A percentile compares a stretch with the other conserved stretches of the same genome.
Conservation (phyloP, 2,329 filamentous ascomycete genomes). For the Colletotrichum sp. region DNA sequence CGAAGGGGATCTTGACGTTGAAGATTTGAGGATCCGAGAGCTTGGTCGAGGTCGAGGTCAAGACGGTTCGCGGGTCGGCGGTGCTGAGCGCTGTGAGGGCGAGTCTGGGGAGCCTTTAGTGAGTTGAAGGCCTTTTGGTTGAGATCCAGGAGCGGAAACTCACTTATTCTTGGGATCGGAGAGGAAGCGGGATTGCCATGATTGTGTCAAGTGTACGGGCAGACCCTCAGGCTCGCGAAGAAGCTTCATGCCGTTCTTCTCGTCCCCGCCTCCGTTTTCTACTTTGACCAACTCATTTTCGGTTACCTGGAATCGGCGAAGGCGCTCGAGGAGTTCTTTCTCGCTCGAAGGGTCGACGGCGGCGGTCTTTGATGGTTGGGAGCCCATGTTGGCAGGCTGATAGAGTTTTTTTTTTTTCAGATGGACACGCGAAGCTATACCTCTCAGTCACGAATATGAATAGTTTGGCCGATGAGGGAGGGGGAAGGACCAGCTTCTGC, state of each 20-base stretch:
- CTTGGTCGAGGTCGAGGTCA: constrained; percentile 66
- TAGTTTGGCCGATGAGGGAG: neutral
- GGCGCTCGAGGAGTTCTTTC: constrained; percentile 49
- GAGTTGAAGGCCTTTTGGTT: neutral
- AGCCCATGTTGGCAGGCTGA: constrained; percentile 42
- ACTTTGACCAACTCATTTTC: constrained; percentile 60
- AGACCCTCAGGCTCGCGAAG: constrained; percentile 48
- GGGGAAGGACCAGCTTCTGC: neutral
- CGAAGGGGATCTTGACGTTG: constrained; percentile 82
- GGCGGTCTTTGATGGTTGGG: constrained; percentile 45
- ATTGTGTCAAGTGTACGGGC: constrained; percentile 52
- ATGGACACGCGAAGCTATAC: neutral
- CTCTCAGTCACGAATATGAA: neutral
- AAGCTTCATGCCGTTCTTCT: constrained; percentile 55
- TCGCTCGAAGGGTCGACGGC: constrained; percentile 35
- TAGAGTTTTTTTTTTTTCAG: too few species aligned
- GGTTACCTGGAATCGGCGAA: constrained; percentile 50
- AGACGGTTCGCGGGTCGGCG: constrained; percentile 68
- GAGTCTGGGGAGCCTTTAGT: constrained; percentile 54
- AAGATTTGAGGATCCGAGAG: constrained; percentile 79
- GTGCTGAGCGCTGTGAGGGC: constrained; percentile 76
- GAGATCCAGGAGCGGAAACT: neutral
- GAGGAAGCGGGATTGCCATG: constrained; percentile 68
- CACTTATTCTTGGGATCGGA: constrained; percentile 71
- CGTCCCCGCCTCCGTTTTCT: constrained; percentile 47